Evolutionary conservation across 192 early-diverging fungal genomes (phyloP).

Genomic region (Coemansia sp.): DNA sequence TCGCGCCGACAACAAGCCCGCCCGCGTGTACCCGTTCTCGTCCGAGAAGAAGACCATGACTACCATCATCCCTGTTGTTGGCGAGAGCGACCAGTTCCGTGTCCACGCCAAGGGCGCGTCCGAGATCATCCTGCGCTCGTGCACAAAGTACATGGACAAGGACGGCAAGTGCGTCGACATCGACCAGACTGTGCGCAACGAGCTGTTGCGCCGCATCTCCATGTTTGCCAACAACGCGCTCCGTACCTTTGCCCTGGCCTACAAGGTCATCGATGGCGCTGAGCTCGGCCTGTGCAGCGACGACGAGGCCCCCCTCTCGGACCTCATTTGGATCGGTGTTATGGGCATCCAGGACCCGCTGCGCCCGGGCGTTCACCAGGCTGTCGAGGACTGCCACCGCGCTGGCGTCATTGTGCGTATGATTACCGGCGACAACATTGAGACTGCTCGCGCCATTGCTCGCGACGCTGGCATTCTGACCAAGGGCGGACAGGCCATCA

Average conservation of each 20-base stretch:
- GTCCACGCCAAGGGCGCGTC: conserved; percentile 94
- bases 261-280: conserved; percentile 70
- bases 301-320: conserved; percentile 27
- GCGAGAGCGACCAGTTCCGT: conserved; percentile 55
- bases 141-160: conserved; percentile 33
- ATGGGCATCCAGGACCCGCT: conserved; percentile 98
- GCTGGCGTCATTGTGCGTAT: conserved; percentile 97
- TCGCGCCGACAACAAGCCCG: conserved; percentile 59
- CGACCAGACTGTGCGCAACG: conserved; percentile 28
- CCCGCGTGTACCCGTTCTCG: conserved; percentile 86
- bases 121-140: conserved; percentile 61
- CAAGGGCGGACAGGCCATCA: conserved; percentile 84
- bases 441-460: conserved; percentile 93
- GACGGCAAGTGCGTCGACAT: conserved; percentile 15
- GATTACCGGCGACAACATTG: conserved; percentile 98
- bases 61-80: conserved; percentile 66
- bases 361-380: conserved; percentile 88
- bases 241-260: conserved; percentile 88
- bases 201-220: conserved; percentile 38
- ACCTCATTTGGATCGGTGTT: conserved; percentile 81
- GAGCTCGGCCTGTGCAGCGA: conserved; percentile 48
- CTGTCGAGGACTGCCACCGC: conserved; percentile 78
- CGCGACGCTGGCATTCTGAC: conserved; percentile 83
- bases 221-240: conserved; percentile 63
- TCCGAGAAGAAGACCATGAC: conserved; percentile 93